Base-by-base conservation (phyloP, 768 basidiomycete genomes). In the Leccinum disarticulatum region DNA sequence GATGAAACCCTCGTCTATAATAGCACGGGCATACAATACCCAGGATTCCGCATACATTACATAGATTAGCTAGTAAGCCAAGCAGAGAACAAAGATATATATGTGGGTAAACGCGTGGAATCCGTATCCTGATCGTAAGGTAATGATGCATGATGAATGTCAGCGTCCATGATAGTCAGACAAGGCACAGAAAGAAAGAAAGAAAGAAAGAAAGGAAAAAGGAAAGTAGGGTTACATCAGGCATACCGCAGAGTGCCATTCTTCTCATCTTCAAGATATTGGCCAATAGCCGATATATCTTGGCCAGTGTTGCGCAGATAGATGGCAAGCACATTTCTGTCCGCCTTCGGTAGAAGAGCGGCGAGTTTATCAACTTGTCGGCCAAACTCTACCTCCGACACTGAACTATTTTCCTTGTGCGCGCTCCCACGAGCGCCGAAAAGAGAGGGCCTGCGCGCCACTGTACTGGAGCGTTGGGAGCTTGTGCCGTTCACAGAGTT, bases 241-340 rank as follows among this genome's bases (percentile, higher is more conserved):
- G 74, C 70, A 47, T 70, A 62, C 59, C 79, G 77, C 52, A 91
- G 69, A 50, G 77, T 80, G 33, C 90, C 90, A 66, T 87, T 89
- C 76, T 87, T 88, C 70, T 91, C 88, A 63, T 93, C 91, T 63
- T 91, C 91, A 11, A 93, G 77, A 70, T 91, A 93, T 68, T 90
- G 87, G 15, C 90, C 90, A 65, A 93, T 91, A n/a, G 91, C 91
- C 47, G 90, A 76, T 47, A 92, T 88, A 72, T 91, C 90, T 68
- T 90, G 84, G 22, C 91, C 91, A 10, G 90, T 79, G 10, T 87
- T 81, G 30, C 83, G 83, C 60, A 93, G 73, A 71, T 93, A 93
- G 14, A 84, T 82, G 41, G 86, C 86, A 8, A 93, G 80, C 2
- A 91, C 74, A 22, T 72, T 76, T 49, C 83, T 80, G 63, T 92